A percentile compares a stretch with the other conserved stretches of the same genome.
Evolutionary conservation across 2,329 filamentous ascomycete genomes (phyloP).

Genomic region (Neocatenulostroma microsporum): DNA sequence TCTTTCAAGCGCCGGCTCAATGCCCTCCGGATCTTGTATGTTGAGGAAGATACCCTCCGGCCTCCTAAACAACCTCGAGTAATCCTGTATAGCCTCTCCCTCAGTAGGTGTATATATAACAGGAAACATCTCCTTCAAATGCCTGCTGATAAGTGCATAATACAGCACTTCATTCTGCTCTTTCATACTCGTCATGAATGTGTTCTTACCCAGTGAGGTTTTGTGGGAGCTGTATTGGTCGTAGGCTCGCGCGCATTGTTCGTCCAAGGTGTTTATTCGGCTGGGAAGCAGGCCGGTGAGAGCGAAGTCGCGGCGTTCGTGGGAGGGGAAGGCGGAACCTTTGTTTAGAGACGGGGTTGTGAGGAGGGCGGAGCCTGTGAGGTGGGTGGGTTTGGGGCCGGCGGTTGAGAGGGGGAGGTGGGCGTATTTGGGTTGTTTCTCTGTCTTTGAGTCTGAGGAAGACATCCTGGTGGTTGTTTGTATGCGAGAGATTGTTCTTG

Average conservation of each 20-base stretch:
- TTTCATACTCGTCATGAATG: slow-evolving; percentile 76
- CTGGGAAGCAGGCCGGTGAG: slow-evolving; percentile 66
- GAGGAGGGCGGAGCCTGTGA: slow-evolving; percentile 47
- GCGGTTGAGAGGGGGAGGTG: slow-evolving; percentile 37
- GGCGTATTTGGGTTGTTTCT: slow-evolving; percentile 5
- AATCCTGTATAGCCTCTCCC: slow-evolving; percentile 79
- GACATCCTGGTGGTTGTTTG: too few species aligned
- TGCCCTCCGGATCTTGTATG: slow-evolving; percentile 56
- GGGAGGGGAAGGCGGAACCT: slow-evolving; percentile 64
- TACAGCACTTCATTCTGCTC: slow-evolving; percentile 80
- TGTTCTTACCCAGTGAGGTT: slow-evolving; percentile 72
- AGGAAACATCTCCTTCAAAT: slow-evolving; percentile 80
- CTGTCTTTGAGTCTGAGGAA: not conserved
- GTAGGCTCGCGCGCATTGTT: slow-evolving; percentile 71
- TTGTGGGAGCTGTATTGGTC: slow-evolving; percentile 61
- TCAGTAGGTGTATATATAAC: slow-evolving; percentile 90
- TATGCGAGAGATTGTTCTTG: too few species aligned
- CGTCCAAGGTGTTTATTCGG: slow-evolving; percentile 64
- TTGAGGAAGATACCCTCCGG: slow-evolving; percentile 78
- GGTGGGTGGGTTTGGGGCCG: slow-evolving; percentile 32
- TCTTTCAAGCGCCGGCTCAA: slow-evolving; percentile 58
- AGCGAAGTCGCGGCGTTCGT: slow-evolving; percentile 63
- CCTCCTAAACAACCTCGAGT: slow-evolving; percentile 66
- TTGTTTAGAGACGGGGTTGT: slow-evolving; percentile 69
- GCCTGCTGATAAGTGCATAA: slow-evolving; percentile 66